Base-by-base conservation (phyloP, 768 basidiomycete species). In the Gymnopilus dilepis region DNA sequence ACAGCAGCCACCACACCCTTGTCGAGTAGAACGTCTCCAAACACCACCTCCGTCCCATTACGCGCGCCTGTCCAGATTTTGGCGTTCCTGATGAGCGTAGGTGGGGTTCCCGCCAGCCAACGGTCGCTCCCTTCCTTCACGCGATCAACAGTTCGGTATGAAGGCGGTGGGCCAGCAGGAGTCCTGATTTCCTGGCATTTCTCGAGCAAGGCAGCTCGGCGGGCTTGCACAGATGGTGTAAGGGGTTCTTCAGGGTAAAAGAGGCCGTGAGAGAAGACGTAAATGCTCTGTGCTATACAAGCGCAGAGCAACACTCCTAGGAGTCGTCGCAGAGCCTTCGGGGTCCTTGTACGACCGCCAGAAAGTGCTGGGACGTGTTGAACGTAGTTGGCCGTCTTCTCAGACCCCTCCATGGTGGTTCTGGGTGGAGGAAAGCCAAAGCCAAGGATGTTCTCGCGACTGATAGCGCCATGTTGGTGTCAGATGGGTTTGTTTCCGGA, bases 11-110 rank as follows among this genome's bases (percentile, higher is more conserved):
- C 81, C 15, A 94, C 55, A 0, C 92, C 92, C 52, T 82, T 78
- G 60, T 88, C 83, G 13, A 94, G 69, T 0, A 88, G 74, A 3
- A 94, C 70, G 55, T 88, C 86, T 0, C 86, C 87, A n/a, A 75
- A 74, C 9, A 89, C 63, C 7, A 88, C 69, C 64, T 90, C 83
- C 5, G 74, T 75, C 0, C 91, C 91, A 31, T 82, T 76, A 9
- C 79, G 65, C 7, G 76, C 73, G 0, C 91, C 93, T 2, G 92
- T 92, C 93, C 93, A 95, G 28, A 94, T 82, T 5, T 83, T 86
- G 9, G 87, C 91, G 69, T 94, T 92, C 60, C 76, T 80, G 31
- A 95, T 79, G 26, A 87, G 75, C 1, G 81, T 78, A 1, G 86
- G 70, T 3, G 68, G 68, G 0, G 91, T 89, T 0, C 85, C 89